These are phyloP conservation scores for Neocatenulostroma microsporum DNA, from an alignment of 2,329 filamentous ascomycete genomes.

Conservation along the genomic window DNA sequence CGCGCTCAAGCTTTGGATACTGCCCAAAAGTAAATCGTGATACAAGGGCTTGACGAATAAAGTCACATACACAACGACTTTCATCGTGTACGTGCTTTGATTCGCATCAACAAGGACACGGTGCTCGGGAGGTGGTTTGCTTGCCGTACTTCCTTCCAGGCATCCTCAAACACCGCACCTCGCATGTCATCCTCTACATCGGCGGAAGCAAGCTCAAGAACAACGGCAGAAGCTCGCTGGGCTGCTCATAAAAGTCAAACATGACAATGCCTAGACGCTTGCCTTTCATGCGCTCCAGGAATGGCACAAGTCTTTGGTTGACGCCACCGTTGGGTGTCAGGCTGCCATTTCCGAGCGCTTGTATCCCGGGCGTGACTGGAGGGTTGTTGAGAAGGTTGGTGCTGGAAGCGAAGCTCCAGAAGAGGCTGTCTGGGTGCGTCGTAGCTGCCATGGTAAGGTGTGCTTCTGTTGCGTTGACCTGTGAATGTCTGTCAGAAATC, in stretches of 20 bases:
- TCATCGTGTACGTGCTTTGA: no score
- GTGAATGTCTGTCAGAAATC: background rate
- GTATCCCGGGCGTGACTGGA: slow-evolving; percentile 37
- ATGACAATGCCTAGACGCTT: slow-evolving; percentile 46
- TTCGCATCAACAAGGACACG: no score
- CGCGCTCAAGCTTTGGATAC: no score
- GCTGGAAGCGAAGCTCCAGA: slow-evolving; percentile 43
- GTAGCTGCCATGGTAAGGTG: slow-evolving; percentile 35
- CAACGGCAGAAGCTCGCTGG: slow-evolving; percentile 34
- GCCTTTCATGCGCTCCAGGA: slow-evolving; percentile 33
- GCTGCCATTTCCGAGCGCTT: slow-evolving; percentile 39
- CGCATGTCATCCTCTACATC: no score
- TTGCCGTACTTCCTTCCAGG: no score
- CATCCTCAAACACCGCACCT: no score
- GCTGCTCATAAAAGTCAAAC: slow-evolving; percentile 46
- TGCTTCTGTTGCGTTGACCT: slow-evolving; percentile 34
- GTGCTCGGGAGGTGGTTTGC: no score
- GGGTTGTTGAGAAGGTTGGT: slow-evolving; percentile 35
- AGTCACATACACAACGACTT: no score
- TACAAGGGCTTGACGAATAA: no score
- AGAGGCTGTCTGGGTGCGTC: slow-evolving; percentile 33
- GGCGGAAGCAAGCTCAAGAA: slow-evolving; percentile 28
- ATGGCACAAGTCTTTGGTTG: slow-evolving; percentile 36
- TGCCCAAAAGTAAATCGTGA: no score
- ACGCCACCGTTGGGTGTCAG: slow-evolving; percentile 37